Conservation (phyloP, 495 filamentous ascomycete species). For the Cenococcum geophilum region DNA sequence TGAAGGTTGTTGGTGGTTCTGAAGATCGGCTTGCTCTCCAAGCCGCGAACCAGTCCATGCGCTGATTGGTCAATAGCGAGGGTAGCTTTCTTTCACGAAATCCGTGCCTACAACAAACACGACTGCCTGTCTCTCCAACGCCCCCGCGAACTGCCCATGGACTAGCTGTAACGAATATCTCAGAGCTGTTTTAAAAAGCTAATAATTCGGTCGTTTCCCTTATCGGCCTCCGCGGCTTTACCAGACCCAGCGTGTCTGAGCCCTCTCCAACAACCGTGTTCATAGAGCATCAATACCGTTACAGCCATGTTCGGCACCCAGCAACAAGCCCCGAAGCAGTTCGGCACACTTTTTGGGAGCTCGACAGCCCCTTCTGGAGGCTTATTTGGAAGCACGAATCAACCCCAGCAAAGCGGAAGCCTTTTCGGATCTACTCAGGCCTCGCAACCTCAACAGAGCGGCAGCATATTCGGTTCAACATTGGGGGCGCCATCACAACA, state of each 20-base stretch:
- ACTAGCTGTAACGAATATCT: background rate
- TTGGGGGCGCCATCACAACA: conserved; percentile 19
- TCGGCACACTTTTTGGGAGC: conserved; percentile 45
- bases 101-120: conserved; percentile 1
- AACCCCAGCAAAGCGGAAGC: conserved; percentile 26
- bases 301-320: background rate
- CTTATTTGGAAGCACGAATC: conserved; percentile 17
- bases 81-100: conserved; percentile 9
- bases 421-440: conserved; percentile 30
- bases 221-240: too few relatives aligned
- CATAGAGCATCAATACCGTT: background rate
- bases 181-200: background rate
- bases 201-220: too few relatives aligned
- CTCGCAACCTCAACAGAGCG: conserved; percentile 26
- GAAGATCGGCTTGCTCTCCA: background rate
- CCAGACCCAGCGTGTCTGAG: background rate
- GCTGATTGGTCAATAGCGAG: conserved; percentile 23
- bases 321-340: conserved; percentile 1
- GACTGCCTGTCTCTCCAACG: background rate
- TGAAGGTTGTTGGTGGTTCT: conserved; percentile 14
- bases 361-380: conserved; percentile 24
- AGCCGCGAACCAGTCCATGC: conserved; percentile 6
- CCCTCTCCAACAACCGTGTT: background rate
- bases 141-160: background rate
- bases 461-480: conserved; percentile 17